Evolutionary conservation across 345 rosid species (phyloP).

Genomic region (Eucalyptus polybractea): DNA sequence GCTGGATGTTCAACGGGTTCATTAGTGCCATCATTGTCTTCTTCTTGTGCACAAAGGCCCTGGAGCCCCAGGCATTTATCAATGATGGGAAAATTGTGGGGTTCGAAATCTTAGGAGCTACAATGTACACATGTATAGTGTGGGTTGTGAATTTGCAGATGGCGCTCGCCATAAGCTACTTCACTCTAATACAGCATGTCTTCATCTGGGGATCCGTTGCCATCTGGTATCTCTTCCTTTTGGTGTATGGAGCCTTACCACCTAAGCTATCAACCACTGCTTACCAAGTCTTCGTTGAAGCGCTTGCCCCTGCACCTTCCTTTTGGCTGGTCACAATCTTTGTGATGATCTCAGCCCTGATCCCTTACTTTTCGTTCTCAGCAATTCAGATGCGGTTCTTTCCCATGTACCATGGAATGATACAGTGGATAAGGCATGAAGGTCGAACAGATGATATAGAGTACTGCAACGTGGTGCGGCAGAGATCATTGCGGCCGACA

Average conservation of each 20-base stretch:
- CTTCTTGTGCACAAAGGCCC: constrained; percentile 51
- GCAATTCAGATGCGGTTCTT: constrained; percentile 69
- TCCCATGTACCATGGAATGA: constrained; percentile 88
- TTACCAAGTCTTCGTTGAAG: constrained; percentile 62
- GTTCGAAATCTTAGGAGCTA: constrained; percentile 50
- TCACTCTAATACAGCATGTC: constrained; percentile 65
- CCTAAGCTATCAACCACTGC: constrained; percentile 28
- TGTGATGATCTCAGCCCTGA: constrained; percentile 26
- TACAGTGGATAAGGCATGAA: constrained; percentile 74
- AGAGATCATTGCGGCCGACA: constrained; percentile 56
- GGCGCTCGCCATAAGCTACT: constrained; percentile 61
- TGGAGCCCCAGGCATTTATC: constrained; percentile 61
- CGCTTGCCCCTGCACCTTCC: constrained; percentile 66
- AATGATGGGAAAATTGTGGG: constrained; percentile 51
- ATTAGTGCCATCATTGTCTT: constrained; percentile 46
- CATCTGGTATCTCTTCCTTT: constrained; percentile 63
- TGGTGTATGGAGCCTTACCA: constrained; percentile 41
- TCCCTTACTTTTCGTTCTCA: constrained; percentile 59
- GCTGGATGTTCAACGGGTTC: constrained; percentile 81
- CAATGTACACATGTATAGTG: constrained; percentile 73
- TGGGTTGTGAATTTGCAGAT: constrained; percentile 88
- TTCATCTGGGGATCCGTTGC: constrained; percentile 62
- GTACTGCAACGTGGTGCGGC: constrained; percentile 67
- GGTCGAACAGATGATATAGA: constrained; percentile 57
- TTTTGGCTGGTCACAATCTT: constrained; percentile 63